Evolutionary conservation across 2,329 filamentous ascomycete genomes (phyloP).

Genomic region (Helminthosporium solani): DNA sequence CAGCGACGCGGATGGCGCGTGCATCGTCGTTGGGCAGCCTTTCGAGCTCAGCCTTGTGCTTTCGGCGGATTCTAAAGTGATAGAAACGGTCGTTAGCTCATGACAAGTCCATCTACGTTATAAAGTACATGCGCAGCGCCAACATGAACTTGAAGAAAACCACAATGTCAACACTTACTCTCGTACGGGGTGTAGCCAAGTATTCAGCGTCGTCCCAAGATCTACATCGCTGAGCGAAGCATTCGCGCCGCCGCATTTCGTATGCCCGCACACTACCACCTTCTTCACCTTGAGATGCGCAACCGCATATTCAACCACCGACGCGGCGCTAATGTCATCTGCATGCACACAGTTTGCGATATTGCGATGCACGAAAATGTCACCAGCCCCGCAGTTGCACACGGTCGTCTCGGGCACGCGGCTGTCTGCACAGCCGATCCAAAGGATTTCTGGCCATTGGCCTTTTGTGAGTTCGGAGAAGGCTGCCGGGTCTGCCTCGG

Average conservation of each 20-base stretch:
- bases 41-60: conserved; percentile 54
- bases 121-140: neutral
- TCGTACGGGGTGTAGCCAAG: conserved; percentile 61
- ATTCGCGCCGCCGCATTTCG: conserved; percentile 59
- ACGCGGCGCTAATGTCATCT: conserved; percentile 71
- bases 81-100: conserved; percentile 4
- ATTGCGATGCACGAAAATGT: conserved; percentile 88
- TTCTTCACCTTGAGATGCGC: conserved; percentile 66
- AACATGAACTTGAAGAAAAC: neutral
- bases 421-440: conserved; percentile 86
- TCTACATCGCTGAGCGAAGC: conserved; percentile 58
- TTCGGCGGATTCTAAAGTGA: conserved; percentile 48
- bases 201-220: conserved; percentile 58
- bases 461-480: conserved; percentile 67
- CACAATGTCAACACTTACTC: conserved; percentile 27
- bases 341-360: conserved; percentile 80
- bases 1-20: conserved; percentile 64
- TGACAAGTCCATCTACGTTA: neutral
- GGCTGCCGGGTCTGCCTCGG: conserved; percentile 67
- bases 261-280: conserved; percentile 63
- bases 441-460: conserved; percentile 69
- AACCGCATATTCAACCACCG: conserved; percentile 80
- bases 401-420: conserved; percentile 82
- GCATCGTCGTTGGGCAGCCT: conserved; percentile 48
- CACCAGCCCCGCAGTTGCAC: conserved; percentile 74